Evolutionary conservation across 805 yeast genomes (phyloP).

Genomic region (Barnettozyma californica): DNA sequence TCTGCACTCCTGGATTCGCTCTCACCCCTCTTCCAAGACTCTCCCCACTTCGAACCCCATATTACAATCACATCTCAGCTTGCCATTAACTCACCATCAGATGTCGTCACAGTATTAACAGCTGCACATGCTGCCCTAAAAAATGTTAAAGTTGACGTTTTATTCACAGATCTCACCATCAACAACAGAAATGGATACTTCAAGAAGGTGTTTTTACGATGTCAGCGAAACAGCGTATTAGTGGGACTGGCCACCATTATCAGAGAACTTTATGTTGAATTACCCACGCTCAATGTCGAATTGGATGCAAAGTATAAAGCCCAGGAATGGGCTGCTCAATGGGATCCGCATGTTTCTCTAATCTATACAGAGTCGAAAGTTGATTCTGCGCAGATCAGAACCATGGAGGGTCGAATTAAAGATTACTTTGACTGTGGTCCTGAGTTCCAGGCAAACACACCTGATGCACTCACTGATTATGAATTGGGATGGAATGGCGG

Average conservation of each 20-base stretch:
- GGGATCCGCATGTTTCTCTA: slow-evolving; percentile 68
- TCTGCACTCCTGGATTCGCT: slow-evolving; percentile 57
- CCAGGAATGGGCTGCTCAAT: slow-evolving; percentile 53
- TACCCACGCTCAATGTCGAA: slow-evolving; percentile 29
- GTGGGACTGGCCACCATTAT: slow-evolving; percentile 40
- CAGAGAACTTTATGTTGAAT: slow-evolving; percentile 49
- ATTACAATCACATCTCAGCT: slow-evolving; percentile 68
- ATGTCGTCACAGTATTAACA: slow-evolving; percentile 53
- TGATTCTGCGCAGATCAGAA: slow-evolving; percentile 58
- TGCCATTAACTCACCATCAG: slow-evolving; percentile 43
- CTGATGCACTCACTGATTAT: slow-evolving; percentile 20
- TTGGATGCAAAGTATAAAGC: slow-evolving; percentile 39
- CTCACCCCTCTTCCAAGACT: slow-evolving; percentile 65
- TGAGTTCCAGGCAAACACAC: slow-evolving; percentile 10
- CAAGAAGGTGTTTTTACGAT: slow-evolving; percentile 20
- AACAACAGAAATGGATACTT: slow-evolving; percentile 18
- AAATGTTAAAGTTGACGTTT: slow-evolving; percentile 10
- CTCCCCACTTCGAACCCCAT: slow-evolving; percentile 70
- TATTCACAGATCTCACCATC: slow-evolving; percentile 14
- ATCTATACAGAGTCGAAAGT: slow-evolving; percentile 66
- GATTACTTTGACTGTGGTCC: slow-evolving; percentile 47
- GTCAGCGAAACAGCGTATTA: slow-evolving; percentile 19
- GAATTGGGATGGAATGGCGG: slow-evolving; percentile 60
- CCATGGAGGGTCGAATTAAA: slow-evolving; percentile 58
- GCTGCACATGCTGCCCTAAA: slow-evolving; percentile 52